phyloP scores from a whole-genome alignment of 805 yeast genomes.

The Metschnikowia bowlesiae region DNA sequence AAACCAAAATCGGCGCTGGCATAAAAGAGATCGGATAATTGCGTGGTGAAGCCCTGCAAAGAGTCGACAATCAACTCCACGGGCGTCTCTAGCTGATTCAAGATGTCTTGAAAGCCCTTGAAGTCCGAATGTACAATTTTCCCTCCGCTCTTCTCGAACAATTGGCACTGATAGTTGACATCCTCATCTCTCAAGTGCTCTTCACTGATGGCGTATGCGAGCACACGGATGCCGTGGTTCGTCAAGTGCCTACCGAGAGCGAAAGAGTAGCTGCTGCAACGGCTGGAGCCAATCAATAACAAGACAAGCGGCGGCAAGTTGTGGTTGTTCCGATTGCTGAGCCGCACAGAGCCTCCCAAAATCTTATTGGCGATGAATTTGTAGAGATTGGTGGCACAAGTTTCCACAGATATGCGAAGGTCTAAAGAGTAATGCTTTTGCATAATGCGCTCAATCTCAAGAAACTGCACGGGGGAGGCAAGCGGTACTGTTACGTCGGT shows the following conservation, averaged over 20 bases:
- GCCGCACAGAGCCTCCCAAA: conserved; percentile 65
- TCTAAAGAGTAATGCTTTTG: conserved; percentile 48
- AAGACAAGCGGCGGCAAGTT: conserved; percentile 77
- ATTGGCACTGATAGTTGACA: conserved; percentile 47
- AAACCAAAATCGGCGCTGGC: conserved; percentile 33
- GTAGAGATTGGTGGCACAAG: conserved; percentile 64
- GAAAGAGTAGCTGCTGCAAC: conserved; percentile 70
- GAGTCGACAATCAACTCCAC: conserved; percentile 80
- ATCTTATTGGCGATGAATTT: conserved; percentile 50
- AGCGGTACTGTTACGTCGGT: conserved; percentile 40
- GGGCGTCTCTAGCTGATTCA: conserved; percentile 58
- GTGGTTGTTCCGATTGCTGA: conserved; percentile 57
- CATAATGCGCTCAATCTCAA: conserved; percentile 66
- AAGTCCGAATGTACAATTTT: conserved; percentile 42
- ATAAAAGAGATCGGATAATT: conserved; percentile 51
- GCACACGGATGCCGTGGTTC: conserved; percentile 67
- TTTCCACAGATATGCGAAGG: conserved; percentile 50
- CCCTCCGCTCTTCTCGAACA: conserved; percentile 66
- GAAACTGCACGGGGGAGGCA: conserved; percentile 73
- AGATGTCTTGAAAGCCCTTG: conserved; percentile 30
- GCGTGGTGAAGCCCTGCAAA: conserved; percentile 76
- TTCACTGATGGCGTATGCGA: conserved; percentile 43
- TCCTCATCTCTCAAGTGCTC: conserved; percentile 37
- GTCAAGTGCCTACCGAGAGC: conserved; percentile 76
- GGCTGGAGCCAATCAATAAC: conserved; percentile 65